These are phyloP conservation scores for Tolypocladium nubicola DNA, from an alignment of 2,329 filamentous ascomycete species.

Conservation along the genomic window DNA sequence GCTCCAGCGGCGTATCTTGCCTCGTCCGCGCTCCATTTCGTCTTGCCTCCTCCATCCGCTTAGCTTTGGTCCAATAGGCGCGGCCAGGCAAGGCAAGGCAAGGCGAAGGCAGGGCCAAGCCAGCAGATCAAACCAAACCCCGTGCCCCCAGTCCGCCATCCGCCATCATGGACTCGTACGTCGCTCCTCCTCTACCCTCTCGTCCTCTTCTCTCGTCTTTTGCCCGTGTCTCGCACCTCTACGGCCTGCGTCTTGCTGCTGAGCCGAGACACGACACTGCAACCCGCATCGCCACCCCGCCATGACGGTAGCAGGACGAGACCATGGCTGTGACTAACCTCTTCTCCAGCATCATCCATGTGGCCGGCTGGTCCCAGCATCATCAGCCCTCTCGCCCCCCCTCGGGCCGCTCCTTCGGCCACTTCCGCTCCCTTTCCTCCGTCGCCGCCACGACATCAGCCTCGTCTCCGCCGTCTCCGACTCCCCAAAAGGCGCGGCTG, in stretches of 20 bases:
- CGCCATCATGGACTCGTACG: slow-evolving; percentile 19
- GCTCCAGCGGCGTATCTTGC: not conserved
- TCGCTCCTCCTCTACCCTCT: slow-evolving; percentile 5
- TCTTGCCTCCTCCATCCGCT: not conserved
- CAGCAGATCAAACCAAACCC: not conserved
- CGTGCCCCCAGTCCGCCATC: not conserved
- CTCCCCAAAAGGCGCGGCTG: slow-evolving; percentile 19
- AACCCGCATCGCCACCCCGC: slow-evolving; percentile 6
- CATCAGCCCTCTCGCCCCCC: slow-evolving; percentile 15
- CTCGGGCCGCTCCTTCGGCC: slow-evolving; percentile 29
- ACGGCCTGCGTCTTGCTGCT: not conserved
- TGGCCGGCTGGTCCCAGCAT: slow-evolving; percentile 41
- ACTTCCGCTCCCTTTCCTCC: slow-evolving; percentile 43
- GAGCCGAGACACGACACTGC: slow-evolving; percentile 1
- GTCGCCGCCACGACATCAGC: slow-evolving; percentile 30
- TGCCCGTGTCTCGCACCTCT: not conserved
- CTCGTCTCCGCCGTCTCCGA: slow-evolving; percentile 19
- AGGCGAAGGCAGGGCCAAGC: not conserved
- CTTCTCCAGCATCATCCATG: slow-evolving; percentile 37
- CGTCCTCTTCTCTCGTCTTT: not conserved
- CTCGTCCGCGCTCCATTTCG: not conserved
- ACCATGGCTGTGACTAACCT: slow-evolving; percentile 9
- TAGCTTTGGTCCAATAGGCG: not conserved
- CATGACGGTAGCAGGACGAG: slow-evolving; percentile 1
- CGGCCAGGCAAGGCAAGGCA: not conserved